Percentiles rank a stretch among this genome's conserved stretches.
phyloP scores from a whole-genome alignment of 108 stramenopile species.

The Seminavis robusta region DNA sequence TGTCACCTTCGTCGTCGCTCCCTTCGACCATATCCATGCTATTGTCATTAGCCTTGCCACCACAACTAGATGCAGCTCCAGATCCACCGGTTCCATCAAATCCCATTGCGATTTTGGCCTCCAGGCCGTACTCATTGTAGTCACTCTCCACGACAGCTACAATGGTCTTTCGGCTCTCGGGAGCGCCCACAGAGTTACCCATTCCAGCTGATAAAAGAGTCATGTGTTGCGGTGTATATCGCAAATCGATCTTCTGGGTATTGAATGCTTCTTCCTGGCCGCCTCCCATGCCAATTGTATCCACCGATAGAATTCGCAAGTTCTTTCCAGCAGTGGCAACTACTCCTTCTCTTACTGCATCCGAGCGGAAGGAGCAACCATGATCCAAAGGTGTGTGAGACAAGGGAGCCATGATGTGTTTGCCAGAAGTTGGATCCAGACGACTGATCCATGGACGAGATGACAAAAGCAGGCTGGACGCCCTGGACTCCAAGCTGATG shows the following conservation, averaged over 20 bases:
- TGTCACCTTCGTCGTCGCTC: slow-evolving; percentile 64
- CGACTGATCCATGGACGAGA: slow-evolving; percentile 94
- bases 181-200: slow-evolving; percentile 20
- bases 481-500: slow-evolving; percentile 63
- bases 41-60: slow-evolving; percentile 44
- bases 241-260: slow-evolving; percentile 72
- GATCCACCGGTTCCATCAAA: slow-evolving; percentile 69
- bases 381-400: slow-evolving; percentile 91
- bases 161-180: slow-evolving; percentile 46
- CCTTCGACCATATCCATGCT: slow-evolving; percentile 76
- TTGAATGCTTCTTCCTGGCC: slow-evolving; percentile 89
- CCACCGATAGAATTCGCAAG: slow-evolving; percentile 89
- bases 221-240: slow-evolving; percentile 96
- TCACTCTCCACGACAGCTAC: slow-evolving; percentile 94
- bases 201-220: slow-evolving; percentile 69
- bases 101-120: slow-evolving; percentile 73
- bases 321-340: slow-evolving; percentile 92
- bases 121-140: slow-evolving; percentile 84
- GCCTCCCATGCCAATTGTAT: slow-evolving; percentile 59
- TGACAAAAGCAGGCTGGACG: slow-evolving; percentile 84
- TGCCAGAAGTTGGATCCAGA: slow-evolving; percentile 42
- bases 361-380: slow-evolving; percentile 88
- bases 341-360: slow-evolving; percentile 90
- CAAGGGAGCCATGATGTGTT: slow-evolving; percentile 87
- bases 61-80: slow-evolving; percentile 32